Evolutionary conservation across 2,329 filamentous ascomycete genomes (phyloP).

Genomic region (Colletotrichum eremochloae): DNA sequence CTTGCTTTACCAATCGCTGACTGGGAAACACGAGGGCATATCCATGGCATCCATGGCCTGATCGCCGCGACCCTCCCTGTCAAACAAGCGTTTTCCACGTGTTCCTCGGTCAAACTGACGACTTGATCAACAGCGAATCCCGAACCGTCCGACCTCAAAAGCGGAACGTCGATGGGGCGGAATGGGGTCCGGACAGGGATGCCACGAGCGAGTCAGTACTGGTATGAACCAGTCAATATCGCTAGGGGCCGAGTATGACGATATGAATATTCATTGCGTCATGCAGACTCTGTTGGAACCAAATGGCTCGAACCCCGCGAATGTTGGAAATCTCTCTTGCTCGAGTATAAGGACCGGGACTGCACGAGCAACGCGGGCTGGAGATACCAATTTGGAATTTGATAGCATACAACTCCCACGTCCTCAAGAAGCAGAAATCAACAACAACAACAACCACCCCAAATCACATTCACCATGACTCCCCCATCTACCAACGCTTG

Average conservation of each 20-base stretch:
- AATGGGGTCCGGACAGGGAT: slow-evolving; percentile 18
- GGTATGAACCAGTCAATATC: background rate
- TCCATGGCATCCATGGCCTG: slow-evolving; percentile 16
- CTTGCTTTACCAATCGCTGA: slow-evolving; percentile 1
- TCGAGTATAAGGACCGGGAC: background rate
- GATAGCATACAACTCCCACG: background rate
- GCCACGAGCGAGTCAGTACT: slow-evolving; percentile 17
- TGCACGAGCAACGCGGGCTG: background rate
- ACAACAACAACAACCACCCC: background rate
- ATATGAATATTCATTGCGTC: slow-evolving; percentile 34
- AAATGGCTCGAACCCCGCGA: slow-evolving; percentile 2
- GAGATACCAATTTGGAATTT: background rate
- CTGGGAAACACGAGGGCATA: slow-evolving; percentile 8
- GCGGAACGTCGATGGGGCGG: slow-evolving; percentile 12
- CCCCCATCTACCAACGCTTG: slow-evolving; percentile 66
- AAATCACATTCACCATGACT: slow-evolving; percentile 20
- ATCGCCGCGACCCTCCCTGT: background rate
- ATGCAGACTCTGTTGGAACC: slow-evolving; percentile 23
- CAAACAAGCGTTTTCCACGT: background rate
- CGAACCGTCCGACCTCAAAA: slow-evolving; percentile 2
- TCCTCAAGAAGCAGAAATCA: no score
- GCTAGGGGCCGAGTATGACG: slow-evolving; percentile 24
- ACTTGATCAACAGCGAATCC: background rate
- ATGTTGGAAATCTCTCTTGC: background rate
- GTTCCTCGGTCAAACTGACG: background rate